Conservation (phyloP, 2,329 filamentous ascomycete genomes). For the Tolypocladium paradoxum region DNA sequence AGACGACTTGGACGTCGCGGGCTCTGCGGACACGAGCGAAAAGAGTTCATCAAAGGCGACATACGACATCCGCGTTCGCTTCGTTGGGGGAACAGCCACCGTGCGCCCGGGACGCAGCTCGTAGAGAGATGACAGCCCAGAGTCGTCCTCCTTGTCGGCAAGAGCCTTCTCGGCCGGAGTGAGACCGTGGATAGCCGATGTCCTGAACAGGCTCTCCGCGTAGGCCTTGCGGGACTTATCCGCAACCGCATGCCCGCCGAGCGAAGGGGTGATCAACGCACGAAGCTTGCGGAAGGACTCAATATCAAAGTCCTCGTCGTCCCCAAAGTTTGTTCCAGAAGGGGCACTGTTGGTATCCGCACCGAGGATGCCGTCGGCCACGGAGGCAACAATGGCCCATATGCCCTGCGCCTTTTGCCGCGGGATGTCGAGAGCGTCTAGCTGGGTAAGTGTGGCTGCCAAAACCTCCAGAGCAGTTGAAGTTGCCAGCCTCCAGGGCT, state of each 20-base stretch:
- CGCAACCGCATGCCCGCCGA: conserved; percentile 56
- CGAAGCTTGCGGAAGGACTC: conserved; percentile 58
- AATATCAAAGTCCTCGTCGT: conserved; percentile 77
- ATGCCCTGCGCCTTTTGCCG: conserved; percentile 40
- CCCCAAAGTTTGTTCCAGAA: conserved; percentile 36
- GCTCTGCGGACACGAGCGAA: conserved; percentile 43
- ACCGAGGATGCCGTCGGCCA: conserved; percentile 58
- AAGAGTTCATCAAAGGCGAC: conserved; percentile 73
- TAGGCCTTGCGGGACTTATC: conserved; percentile 60
- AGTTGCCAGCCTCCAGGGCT: conserved; percentile 75
- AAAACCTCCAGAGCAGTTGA: conserved; percentile 59
- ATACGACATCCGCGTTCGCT: conserved; percentile 64
- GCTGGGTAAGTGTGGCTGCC: conserved; percentile 50
- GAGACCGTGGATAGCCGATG: conserved; percentile 67
- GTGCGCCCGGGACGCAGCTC: conserved; percentile 61
- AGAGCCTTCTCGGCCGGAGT: conserved; percentile 41
- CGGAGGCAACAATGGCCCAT: conserved; percentile 59
- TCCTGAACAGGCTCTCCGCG: conserved; percentile 65
- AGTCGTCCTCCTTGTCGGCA: conserved; percentile 34
- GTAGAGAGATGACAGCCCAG: conserved; percentile 50
- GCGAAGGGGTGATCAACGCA: conserved; percentile 59
- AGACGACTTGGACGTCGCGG: conserved; percentile 6
- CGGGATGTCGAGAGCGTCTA: conserved; percentile 38
- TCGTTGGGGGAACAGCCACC: conserved; percentile 51
- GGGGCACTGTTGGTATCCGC: conserved; percentile 45